Evolutionary conservation across 1,139 yeast species (phyloP), one percentile per base, ranked within the genome.

Genomic region (Candida anutae): DNA sequence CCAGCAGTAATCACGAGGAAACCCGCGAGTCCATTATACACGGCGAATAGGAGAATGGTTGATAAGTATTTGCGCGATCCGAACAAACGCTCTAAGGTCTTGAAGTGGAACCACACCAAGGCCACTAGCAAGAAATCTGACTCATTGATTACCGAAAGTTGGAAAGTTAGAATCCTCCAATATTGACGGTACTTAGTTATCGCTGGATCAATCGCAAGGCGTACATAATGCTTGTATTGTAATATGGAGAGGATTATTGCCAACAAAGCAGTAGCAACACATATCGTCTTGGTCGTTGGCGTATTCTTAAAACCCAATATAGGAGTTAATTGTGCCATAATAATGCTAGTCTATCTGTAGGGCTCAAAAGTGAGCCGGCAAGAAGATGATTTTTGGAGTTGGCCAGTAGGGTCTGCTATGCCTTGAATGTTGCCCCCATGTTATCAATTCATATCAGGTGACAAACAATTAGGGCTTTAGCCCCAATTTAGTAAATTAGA

Each of bases 91-190:
- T 82, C 94, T 30, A 82, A 50, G 21, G 65, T 68, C 37, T 84
- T 73, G 44, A 69, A 63, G 30, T 76, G 69, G 43, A 78, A 78
- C 44, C 78, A 53, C 20, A 79, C 45, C 10, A 77, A 45, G 5
- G 66, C 50, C 1, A 66, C 58, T 13, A 80, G 39, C 13, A 80
- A 45, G 28, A 72, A 77, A 43, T 80, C 85, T 2, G 83, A 71
- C 48, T 80, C 87, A 43, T 77, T 79, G 25, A 69, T 57, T 34
- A 70, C 80, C 4, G 74, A 58, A 15, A 71, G 30, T 45, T 77
- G 90, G 45, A 64, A 70, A 3, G 74, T 50, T 4, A 66, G 28
- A 10, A 79, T 40, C 27, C 93, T 56, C 87, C 90, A 81, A 50
- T 70, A 77, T 42, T 82, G 93, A 26, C 53, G 42, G 62, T 82